Conservation (phyloP, 257 asterid species). For the Vinca minor region DNA sequence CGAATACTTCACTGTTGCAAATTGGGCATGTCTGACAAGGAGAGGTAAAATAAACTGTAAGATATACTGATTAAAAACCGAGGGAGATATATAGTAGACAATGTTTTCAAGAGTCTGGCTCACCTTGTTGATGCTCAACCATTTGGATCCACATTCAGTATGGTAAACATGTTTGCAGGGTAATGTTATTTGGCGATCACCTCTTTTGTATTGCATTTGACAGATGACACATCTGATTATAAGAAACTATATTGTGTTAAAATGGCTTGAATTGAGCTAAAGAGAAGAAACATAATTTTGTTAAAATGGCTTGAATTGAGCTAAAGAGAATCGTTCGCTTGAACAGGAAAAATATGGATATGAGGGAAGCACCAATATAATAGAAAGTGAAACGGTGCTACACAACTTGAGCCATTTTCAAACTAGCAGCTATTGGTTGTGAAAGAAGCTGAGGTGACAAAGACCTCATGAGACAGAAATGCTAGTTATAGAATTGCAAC, state of each 20-base stretch:
- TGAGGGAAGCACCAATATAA: too few species aligned
- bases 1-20: constrained; percentile 69
- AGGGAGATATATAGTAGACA: background rate
- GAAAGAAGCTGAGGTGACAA: background rate
- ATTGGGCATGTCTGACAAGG: constrained; percentile 70
- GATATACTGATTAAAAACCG: too few species aligned
- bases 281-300: background rate
- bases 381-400: background rate
- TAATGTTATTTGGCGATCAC: constrained; percentile 65
- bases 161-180: constrained; percentile 90
- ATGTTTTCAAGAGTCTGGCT: background rate
- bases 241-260: background rate
- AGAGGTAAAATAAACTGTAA: constrained; percentile 5
- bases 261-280: background rate
- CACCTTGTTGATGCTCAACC: constrained; percentile 95
- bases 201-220: constrained; percentile 83
- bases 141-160: constrained; percentile 71
- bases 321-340: background rate
- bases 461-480: background rate
- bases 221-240: constrained; percentile 75
- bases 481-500: background rate
- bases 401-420: background rate
- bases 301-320: background rate
- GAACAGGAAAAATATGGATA: too few species aligned
- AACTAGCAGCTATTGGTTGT: background rate